Conservation (phyloP, 2,329 filamentous ascomycete genomes). For the Dothistroma septosporum region DNA sequence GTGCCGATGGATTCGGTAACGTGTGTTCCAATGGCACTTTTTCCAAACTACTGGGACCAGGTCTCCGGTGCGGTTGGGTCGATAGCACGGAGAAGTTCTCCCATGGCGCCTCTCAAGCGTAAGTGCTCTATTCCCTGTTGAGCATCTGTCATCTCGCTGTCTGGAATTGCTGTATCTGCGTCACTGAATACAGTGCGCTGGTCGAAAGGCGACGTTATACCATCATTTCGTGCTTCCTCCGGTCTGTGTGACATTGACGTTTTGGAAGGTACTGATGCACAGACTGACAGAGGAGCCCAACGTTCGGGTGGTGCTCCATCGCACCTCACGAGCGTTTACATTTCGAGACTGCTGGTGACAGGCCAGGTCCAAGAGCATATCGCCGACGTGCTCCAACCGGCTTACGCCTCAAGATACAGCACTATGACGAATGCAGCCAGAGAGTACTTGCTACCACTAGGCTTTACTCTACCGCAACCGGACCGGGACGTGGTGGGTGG, state of each 20-base stretch:
- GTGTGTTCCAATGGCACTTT: constrained; percentile 83
- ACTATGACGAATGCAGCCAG: constrained; percentile 58
- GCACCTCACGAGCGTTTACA: constrained; percentile 55
- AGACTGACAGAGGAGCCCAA: constrained; percentile 44
- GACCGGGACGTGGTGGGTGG: constrained; percentile 61
- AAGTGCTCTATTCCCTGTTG: constrained; percentile 29
- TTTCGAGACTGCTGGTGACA: constrained; percentile 52
- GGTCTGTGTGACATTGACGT: neutral
- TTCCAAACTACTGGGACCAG: constrained; percentile 80
- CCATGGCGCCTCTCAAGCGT: constrained; percentile 57
- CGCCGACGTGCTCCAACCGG: constrained; percentile 49
- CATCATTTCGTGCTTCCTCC: constrained; percentile 1
- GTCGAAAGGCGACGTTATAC: neutral
- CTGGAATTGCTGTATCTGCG: constrained; percentile 1
- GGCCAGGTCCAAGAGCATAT: constrained; percentile 54
- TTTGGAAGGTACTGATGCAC: constrained; percentile 11
- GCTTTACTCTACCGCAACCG: constrained; percentile 49
- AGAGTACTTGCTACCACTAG: constrained; percentile 58
- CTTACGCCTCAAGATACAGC: constrained; percentile 52
- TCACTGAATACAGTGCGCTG: neutral
- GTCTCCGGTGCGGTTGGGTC: constrained; percentile 81
- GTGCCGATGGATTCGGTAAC: constrained; percentile 67
- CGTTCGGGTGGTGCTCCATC: constrained; percentile 58
- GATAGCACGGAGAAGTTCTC: constrained; percentile 64
- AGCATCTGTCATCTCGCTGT: neutral